A percentile compares a stretch with the other conserved stretches of the same genome.
Conservation (phyloP, 352 stramenopile species). For the Pilasporangium apinafurcum region DNA sequence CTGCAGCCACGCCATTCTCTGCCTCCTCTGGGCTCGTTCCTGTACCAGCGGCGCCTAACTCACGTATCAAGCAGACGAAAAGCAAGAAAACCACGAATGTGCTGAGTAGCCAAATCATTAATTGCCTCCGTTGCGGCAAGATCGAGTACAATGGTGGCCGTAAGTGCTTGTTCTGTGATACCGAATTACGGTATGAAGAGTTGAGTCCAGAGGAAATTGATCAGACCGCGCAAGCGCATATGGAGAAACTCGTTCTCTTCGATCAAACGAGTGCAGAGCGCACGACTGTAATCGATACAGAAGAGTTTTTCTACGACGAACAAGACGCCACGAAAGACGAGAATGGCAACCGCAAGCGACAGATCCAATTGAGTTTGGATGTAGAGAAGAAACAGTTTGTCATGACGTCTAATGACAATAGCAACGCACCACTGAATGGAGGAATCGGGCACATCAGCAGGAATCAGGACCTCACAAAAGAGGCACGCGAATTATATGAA, state of each 20-base stretch:
- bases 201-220: constrained; percentile 25
- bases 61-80: constrained; percentile 39
- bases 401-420: too few species aligned
- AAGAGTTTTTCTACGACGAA: constrained; percentile 32
- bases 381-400: constrained; percentile 39
- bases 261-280: constrained; percentile 33
- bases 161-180: constrained; percentile 48
- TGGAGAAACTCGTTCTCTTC: constrained; percentile 47
- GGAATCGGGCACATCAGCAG: constrained; percentile 14
- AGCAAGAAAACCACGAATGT: constrained; percentile 40
- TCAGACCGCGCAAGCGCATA: constrained; percentile 29
- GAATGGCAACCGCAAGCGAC: constrained; percentile 6
- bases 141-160: constrained; percentile 60
- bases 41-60: constrained; percentile 27
- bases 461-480: constrained; percentile 50
- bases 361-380: constrained; percentile 40
- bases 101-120: constrained; percentile 54
- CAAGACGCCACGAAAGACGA: constrained; percentile 4
- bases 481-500: constrained; percentile 45
- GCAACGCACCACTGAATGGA: constrained; percentile 1
- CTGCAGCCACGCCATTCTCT: not conserved
- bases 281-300: constrained; percentile 39
- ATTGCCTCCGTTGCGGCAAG: constrained; percentile 58
- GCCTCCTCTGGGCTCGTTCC: constrained; percentile 21
- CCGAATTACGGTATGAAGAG: constrained; percentile 50